Conservation (phyloP, 257 asterid genomes). For the Cinchona pubescens region DNA sequence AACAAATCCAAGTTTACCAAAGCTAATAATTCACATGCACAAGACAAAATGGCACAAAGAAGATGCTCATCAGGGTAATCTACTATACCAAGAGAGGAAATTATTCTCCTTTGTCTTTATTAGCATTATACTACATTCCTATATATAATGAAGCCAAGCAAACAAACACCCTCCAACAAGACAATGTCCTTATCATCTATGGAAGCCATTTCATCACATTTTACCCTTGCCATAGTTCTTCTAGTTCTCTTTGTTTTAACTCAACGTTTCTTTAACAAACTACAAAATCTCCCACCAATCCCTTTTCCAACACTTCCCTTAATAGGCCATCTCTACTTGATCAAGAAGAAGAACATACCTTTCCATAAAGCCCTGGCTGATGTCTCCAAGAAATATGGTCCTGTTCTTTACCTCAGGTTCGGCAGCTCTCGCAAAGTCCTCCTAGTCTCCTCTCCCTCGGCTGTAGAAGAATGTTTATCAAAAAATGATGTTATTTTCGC, state of each 20-base stretch:
- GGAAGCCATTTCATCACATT: background rate
- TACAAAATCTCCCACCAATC: slow-evolving; percentile 1
- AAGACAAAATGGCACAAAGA: too few species aligned
- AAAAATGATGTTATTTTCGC: slow-evolving; percentile 2
- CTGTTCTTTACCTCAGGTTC: slow-evolving; percentile 1
- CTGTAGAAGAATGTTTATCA: slow-evolving; percentile 6
- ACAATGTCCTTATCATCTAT: background rate
- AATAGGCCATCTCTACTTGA: slow-evolving; percentile 3
- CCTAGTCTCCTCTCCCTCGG: slow-evolving; percentile 6
- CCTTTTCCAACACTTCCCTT: slow-evolving; percentile 6
- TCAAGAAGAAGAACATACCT: background rate
- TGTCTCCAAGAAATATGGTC: background rate
- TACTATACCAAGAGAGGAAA: too few species aligned
- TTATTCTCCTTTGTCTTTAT: too few species aligned
- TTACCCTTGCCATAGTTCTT: background rate
- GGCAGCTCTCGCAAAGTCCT: background rate
- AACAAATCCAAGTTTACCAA: too few species aligned
- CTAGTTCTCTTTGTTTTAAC: background rate
- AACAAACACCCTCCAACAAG: background rate
- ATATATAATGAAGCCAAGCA: too few species aligned
- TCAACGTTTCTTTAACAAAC: too few species aligned
- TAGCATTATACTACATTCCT: too few species aligned
- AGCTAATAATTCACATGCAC: too few species aligned
- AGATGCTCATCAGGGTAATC: too few species aligned
- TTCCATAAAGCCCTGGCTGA: background rate